Conservation (phyloP, 2,329 filamentous ascomycete genomes). For the Calonectria fujianensis region DNA sequence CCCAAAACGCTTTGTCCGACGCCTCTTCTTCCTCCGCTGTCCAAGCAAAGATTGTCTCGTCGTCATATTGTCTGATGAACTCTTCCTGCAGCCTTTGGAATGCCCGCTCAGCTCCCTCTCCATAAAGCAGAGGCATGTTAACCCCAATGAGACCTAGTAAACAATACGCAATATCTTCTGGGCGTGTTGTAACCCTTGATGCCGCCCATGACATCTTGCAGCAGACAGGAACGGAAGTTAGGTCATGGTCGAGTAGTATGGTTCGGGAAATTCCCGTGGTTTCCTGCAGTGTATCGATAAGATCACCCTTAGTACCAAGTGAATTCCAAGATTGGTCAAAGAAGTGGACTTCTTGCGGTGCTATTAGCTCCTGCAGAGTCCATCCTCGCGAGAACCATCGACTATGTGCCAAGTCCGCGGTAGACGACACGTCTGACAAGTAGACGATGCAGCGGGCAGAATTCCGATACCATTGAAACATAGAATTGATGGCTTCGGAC, state of each 20-base stretch:
- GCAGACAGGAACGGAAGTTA: not conserved
- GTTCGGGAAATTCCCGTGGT: constrained; percentile 6
- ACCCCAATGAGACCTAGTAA: constrained; percentile 16
- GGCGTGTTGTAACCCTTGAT: constrained; percentile 9
- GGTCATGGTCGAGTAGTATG: not conserved
- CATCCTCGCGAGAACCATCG: constrained; percentile 22
- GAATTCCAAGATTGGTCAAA: constrained; percentile 11
- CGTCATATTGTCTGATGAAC: constrained; percentile 13
- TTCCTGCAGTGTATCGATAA: not conserved
- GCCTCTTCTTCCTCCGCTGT: not conserved
- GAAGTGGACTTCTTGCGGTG: constrained; percentile 3
- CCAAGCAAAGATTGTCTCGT: constrained; percentile 23
- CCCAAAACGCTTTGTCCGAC: not conserved
- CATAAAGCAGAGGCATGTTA: constrained; percentile 20
- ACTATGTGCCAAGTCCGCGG: not conserved
- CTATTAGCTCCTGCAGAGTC: constrained; percentile 23
- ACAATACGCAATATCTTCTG: constrained; percentile 22
- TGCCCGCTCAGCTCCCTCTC: constrained; percentile 6
- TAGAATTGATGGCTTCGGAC: constrained; percentile 26
- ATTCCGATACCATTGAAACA: constrained; percentile 26
- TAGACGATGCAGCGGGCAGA: constrained; percentile 16
- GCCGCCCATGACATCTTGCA: constrained; percentile 17
- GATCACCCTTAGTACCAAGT: not conserved
- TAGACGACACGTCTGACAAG: constrained; percentile 17
- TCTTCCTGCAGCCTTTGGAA: constrained; percentile 23